phyloP scores from a whole-genome alignment of 371 early-diverging fungal genomes.

The Chytridiales sp. region DNA sequence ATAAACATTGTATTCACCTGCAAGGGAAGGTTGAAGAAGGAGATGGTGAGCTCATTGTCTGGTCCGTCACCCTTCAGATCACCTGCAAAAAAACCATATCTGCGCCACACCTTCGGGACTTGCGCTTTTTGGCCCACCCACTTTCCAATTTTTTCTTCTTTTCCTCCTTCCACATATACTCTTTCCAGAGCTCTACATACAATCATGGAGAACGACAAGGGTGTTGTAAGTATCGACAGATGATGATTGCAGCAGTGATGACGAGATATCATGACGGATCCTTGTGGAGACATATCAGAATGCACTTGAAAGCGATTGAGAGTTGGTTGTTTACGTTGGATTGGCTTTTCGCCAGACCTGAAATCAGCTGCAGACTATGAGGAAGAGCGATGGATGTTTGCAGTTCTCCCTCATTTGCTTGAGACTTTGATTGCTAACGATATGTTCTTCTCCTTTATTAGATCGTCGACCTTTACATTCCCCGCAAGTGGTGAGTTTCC shows the following conservation, averaged over 20 bases:
- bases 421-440: background rate
- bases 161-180: background rate
- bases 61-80: no score
- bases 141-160: slow-evolving; percentile 5
- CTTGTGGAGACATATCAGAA: background rate
- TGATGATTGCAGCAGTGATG: background rate
- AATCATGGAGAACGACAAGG: slow-evolving; percentile 55
- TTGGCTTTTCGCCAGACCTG: background rate
- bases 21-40: no score
- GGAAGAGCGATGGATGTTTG: background rate
- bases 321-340: background rate
- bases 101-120: no score
- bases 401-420: background rate
- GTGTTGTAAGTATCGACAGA: slow-evolving; percentile 32
- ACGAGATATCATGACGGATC: background rate
- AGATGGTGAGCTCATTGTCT: no score
- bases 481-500: slow-evolving; percentile 86
- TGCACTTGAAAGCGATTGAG: background rate
- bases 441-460: no score
- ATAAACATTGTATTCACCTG: no score
- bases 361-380: background rate
- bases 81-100: no score
- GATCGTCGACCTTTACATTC: slow-evolving; percentile 91
- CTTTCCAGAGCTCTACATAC: background rate
- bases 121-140: no score